A percentile compares a stretch with the other conserved stretches of the same genome.
phyloP scores from a whole-genome alignment of 106 monocot genomes.

The Dioscorea dumetorum region DNA sequence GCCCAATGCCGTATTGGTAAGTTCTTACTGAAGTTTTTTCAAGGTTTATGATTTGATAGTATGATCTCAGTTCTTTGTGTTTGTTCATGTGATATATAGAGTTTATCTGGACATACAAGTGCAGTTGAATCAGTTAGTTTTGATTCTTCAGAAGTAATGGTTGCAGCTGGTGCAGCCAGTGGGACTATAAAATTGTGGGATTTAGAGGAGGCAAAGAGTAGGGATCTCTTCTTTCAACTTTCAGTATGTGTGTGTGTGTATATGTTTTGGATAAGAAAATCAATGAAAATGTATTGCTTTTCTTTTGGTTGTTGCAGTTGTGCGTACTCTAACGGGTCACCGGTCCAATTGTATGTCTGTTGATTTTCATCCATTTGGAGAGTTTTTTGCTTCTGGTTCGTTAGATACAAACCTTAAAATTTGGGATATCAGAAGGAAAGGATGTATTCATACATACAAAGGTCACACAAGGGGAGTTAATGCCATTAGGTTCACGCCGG shows the following conservation, averaged over 20 bases:
- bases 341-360: slow-evolving; percentile 89
- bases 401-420: slow-evolving; percentile 92
- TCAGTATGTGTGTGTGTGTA: neutral
- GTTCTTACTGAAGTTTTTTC: neutral
- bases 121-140: slow-evolving; percentile 88
- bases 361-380: slow-evolving; percentile 98
- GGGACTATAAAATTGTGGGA: slow-evolving; percentile 96
- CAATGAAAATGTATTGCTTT: neutral
- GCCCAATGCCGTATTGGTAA: slow-evolving; percentile 88
- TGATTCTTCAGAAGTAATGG: slow-evolving; percentile 84
- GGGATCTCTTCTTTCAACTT: neutral
- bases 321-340: slow-evolving; percentile 89
- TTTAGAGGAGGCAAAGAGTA: slow-evolving; percentile 96
- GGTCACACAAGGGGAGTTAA: slow-evolving; percentile 89
- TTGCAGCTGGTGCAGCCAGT: slow-evolving; percentile 93
- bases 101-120: slow-evolving; percentile 82
- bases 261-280: neutral
- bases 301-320: slow-evolving; percentile 43
- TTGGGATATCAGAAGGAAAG: slow-evolving; percentile 94
- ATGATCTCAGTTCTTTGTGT: no score
- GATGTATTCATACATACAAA: slow-evolving; percentile 97
- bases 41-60: no score
- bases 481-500: slow-evolving; percentile 95
- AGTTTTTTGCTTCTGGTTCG: slow-evolving; percentile 95
- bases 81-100: slow-evolving; percentile 30